Base-by-base conservation (phyloP, 371 early-diverging fungal species). In the Mortierella sp. region DNA sequence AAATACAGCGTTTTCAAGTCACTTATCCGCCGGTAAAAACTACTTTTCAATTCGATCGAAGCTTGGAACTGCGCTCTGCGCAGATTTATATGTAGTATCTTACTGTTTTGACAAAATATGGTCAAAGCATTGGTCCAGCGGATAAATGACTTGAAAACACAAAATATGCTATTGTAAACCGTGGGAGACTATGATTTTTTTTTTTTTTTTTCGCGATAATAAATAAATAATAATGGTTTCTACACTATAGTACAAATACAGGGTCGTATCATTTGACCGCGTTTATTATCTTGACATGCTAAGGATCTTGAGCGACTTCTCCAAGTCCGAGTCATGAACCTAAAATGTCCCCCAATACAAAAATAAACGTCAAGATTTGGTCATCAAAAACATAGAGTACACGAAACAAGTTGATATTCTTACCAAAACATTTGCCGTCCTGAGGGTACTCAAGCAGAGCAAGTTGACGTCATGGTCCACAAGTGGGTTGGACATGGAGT, bases 391-490 rank as follows among this genome's bases (percentile, higher is more conserved):
- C 12, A 59, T 5, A 57, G 35, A 5, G 2, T 40, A 55, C 15
- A 40, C 2, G 37, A 45, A 42, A 31, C 26, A 47, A 61, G 19
- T 0, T 59, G 19, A 12, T 26, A 8, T 45, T 15, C 73, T 62
- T 72, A 88, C 88, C 75, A 88, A 51, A 0, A 88, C 76, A 62
- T 88, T 88, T 2, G 88, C 88, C 0, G 88, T 87, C 15, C 70
- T 67, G 32, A 63, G 82, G 7, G 88, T 88, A 43, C 85, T 84
- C 12, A 88, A 65, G 62, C 85, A 88, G 17, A 88, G 72, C 47
- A 88, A 42, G 49, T 88, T 86, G 60, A 88, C 72, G 8, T 70
- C 85, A 49, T 59, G 64, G n/a, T 64, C 71, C 8, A 85, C 84
- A 10, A 88, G 76, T 7, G 87, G 86, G 43, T 88, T 83, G 12